Percentiles rank a stretch among this genome's conserved stretches.
These are phyloP conservation scores for Solanum etuberosum DNA, from an alignment of 257 asterid species.

Conservation along the genomic window DNA sequence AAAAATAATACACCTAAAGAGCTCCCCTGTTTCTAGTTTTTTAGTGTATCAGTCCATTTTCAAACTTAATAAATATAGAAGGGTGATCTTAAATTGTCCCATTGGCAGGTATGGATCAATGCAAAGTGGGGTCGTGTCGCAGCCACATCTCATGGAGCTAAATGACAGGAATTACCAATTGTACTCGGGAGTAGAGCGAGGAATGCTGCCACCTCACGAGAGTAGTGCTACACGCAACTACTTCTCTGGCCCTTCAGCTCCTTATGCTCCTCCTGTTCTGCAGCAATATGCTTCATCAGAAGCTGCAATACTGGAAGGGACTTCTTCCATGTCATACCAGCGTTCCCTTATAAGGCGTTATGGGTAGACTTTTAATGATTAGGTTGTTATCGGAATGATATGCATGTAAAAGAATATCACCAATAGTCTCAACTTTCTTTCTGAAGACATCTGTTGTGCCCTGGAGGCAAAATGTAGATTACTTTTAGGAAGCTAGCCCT, in stretches of 20 bases:
- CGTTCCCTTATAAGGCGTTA: background rate
- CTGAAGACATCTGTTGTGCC: background rate
- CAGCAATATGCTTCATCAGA: slow-evolving; percentile 14
- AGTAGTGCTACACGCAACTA: slow-evolving; percentile 13
- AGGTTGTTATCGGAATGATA: background rate
- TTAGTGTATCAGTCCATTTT: background rate
- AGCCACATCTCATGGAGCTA: slow-evolving; percentile 10
- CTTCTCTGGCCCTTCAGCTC: slow-evolving; percentile 6
- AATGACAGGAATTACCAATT: slow-evolving; percentile 14
- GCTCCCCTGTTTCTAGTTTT: background rate
- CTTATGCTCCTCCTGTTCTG: slow-evolving; percentile 10
- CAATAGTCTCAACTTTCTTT: background rate
- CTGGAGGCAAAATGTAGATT: background rate
- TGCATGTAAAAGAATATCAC: background rate
- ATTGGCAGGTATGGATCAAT: slow-evolving; percentile 15
- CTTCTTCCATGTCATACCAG: background rate
- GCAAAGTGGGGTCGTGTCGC: slow-evolving; percentile 6
- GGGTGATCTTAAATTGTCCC: slow-evolving; percentile 1
- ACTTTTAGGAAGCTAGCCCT: background rate
- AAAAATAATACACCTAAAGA: no score
- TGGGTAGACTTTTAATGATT: background rate
- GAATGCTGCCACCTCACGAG: slow-evolving; percentile 8
- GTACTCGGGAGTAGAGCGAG: slow-evolving; percentile 3
- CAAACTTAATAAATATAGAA: background rate
- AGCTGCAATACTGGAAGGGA: background rate